Base-by-base conservation (phyloP, 2,329 filamentous ascomycete species). In the Alternaria incomplexa region DNA sequence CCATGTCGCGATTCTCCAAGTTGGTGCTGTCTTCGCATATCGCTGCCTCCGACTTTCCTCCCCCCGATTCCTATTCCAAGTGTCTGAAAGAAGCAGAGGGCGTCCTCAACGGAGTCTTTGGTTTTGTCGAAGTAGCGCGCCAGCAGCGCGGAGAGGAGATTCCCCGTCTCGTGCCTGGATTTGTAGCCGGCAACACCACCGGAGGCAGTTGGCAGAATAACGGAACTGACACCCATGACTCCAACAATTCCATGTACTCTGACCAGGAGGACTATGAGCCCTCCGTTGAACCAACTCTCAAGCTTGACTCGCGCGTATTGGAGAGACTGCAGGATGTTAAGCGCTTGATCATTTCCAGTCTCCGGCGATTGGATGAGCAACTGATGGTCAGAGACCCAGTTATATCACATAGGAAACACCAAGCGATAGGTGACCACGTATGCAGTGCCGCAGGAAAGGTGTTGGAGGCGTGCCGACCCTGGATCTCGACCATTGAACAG, bases 1-100 rank as follows among this genome's bases (percentile, higher is more conserved):
- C 98, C 90, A 99, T 99, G 96, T 98, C 96, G 47, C 94, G 97
- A 73, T 99, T 99, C 79, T 98, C 96, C n/a, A 99, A 99, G 80
- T 86, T 99, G 10, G 96, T 99, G 47, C 90, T 99, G 52, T 99
- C 96, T 3, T 98, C 96, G 13, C 96, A 99, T 77, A 97, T 99
- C 77, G 96, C 96, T 43, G 93, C 95, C 6, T 93, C 95, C 32
- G 96, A 99, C 81, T 98, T 93, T 89, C 94, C 95, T 9, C 93
- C 95, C 58, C 90, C 93, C 15, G 96, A 99, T 80, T 96, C 95
- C 1, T 92, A 95, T 64, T 91, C 96, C 58, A 99, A 99, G 79
- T 99, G 96, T 75, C 82, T 98, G 68, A 93, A 96, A 77, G 96
- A 99, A 82, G 96, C 96, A n/a, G 96, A 99, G 66, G 96, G 96